Conservation (phyloP, 1,284 basidiomycete species). For the Lentinula novae-zelandiae region DNA sequence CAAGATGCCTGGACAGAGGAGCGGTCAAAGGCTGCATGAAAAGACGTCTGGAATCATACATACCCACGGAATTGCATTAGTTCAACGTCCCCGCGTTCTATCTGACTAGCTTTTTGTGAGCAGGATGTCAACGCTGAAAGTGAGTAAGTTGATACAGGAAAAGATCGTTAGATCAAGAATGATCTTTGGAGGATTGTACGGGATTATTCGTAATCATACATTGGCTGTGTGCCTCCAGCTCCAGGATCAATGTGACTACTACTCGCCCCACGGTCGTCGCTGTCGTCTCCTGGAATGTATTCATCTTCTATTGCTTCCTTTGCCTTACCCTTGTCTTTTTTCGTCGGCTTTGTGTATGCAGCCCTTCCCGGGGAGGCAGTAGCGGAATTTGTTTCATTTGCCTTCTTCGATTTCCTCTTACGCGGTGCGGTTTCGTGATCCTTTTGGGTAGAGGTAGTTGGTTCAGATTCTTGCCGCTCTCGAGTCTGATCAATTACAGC, state of each 20-base stretch:
- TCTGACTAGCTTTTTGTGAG: too few species aligned
- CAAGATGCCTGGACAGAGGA: too few species aligned
- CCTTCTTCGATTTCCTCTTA: slow-evolving; percentile 4
- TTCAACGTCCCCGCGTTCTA: too few species aligned
- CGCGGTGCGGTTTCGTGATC: not conserved
- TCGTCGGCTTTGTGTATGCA: not conserved
- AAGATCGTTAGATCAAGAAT: too few species aligned
- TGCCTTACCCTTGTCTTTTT: slow-evolving; percentile 15
- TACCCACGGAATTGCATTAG: too few species aligned
- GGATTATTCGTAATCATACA: not conserved
- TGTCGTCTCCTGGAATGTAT: slow-evolving; percentile 12
- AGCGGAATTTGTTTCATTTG: not conserved
- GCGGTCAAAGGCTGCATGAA: too few species aligned
- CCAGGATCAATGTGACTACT: not conserved
- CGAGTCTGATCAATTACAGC: too few species aligned
- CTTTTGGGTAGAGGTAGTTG: not conserved
- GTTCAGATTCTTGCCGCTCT: too few species aligned
- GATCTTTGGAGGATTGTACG: too few species aligned
- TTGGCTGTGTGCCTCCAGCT: not conserved
- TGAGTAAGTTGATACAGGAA: too few species aligned
- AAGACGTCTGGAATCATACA: too few species aligned
- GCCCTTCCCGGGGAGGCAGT: not conserved
- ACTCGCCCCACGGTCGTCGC: not conserved
- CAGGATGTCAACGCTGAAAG: too few species aligned
- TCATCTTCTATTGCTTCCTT: slow-evolving; percentile 13